Evolutionary conservation across 2,329 filamentous ascomycete species (phyloP), one percentile per base, ranked within the genome.

Genomic region (Paracamarosporium sp.): DNA sequence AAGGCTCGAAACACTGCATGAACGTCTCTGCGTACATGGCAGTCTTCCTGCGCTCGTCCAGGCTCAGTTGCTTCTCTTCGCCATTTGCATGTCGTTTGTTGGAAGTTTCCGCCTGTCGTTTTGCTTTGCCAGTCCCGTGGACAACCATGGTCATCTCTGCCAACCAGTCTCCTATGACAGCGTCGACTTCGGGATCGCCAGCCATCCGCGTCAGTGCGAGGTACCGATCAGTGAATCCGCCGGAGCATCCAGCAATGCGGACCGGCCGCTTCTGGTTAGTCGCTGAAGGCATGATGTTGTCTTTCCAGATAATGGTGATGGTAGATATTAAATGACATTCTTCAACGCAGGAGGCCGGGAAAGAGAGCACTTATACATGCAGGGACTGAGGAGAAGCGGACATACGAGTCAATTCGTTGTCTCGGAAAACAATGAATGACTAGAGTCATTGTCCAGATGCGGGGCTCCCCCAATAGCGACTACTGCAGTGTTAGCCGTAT

Each of bases 1-100:
- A 47, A 4, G 53, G 53, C n/a, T 56, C 46, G 20, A 80, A 76
- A 20, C 81, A 79, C 63, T 83, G 79, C 25, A 85, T 71, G 55
- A 85, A 84, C 1, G 82, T 81, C 5, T 68, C 66, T 2, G 67
- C 66, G 30, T 68, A 69, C 68, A 71, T 70, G 35, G 68, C 68
- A 50, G 63, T 69, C 50, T 59, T 70, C 31, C 27, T 48, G 24
- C 66, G 64, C 25, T 69, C 67, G 38, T 70, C 80, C 74, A 81
- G 56, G 77, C 75, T 64, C n/a, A 44, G 40, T 73, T 79, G 47
- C 20, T 48, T 38, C n/a, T 20, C 46, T 1, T 36, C 46, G 1
- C 46, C 46, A 27, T 48, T 30, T 6, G 20, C 13, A 9, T 48
- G 46, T 36, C 31, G 46, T 17, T 48, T 48, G 30, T 31, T 51